Base-by-base conservation (phyloP, 306 rosid species). In the Morella rubra region DNA sequence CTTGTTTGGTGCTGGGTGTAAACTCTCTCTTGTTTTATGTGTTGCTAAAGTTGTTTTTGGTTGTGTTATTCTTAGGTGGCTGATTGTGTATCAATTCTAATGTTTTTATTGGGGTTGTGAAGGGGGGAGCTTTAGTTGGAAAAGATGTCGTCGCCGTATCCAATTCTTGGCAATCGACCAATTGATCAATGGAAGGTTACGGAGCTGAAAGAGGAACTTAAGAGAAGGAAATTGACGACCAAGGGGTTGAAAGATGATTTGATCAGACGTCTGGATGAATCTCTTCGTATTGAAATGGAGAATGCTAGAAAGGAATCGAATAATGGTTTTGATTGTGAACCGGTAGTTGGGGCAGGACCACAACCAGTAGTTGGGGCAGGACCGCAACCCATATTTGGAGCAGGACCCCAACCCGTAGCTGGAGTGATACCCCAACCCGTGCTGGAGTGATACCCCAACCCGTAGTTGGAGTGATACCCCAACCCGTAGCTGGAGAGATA, bases 191-290 rank as follows among this genome's bases (percentile, higher is more conserved):
- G 96, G 99, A 96, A 81, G 88, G 99, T 96, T 79, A 85, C 93
- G 0, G 99, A 87, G 79, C 77, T 96, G 82, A 96, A 82, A 80
- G 99, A 96, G 79, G 99, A 96, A 87, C 89, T 96, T 5, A 93
- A 83, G 90, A 93, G 83, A 80, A 85, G 99, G 77, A 96, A 54
- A 78, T 77, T 96, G 69, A 75, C 88, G 14, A 85, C 85, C 51
- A 91, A 71, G 80, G 99, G 99, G 69, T 80, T 96, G 85, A 96
- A 96, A 88, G 97, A 93, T 54, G 99, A 96, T 80, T 88, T 96
- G 81, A 76, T 96, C 22, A 88, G 67, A 75, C 98, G 98, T 13
- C 81, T 96, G 83, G 93, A 91, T 58, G 98, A 92, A 76, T 90
- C 90, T 8, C 64, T 96, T 78, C 86, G 86, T 7, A 27, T 75